A percentile compares a stretch with the other conserved stretches of the same genome.
These are phyloP conservation scores for Gentiana straminea DNA, from an alignment of 257 asterid species.

Conservation along the genomic window DNA sequence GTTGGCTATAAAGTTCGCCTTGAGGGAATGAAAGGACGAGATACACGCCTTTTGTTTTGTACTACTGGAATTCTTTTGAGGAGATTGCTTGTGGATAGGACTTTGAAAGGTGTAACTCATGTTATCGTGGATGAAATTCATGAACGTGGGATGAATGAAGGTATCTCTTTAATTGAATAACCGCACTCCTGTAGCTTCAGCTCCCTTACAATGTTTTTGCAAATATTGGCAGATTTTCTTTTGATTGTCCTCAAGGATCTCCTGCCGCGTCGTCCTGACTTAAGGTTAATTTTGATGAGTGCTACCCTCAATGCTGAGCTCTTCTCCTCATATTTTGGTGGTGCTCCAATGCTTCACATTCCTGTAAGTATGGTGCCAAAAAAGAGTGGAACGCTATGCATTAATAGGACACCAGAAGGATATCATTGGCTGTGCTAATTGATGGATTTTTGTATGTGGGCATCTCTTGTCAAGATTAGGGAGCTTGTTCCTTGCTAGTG, in stretches of 20 bases:
- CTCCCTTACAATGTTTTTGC: slow-evolving; percentile 19
- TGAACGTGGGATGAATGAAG: slow-evolving; percentile 98
- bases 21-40: slow-evolving; percentile 92
- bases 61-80: slow-evolving; percentile 82
- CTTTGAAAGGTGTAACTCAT: slow-evolving; percentile 75
- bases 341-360: slow-evolving; percentile 79
- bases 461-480: neutral
- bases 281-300: slow-evolving; percentile 82
- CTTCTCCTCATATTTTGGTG: slow-evolving; percentile 75
- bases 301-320: slow-evolving; percentile 92
- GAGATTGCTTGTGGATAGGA: slow-evolving; percentile 79
- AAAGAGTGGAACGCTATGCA: neutral
- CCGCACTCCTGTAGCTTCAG: slow-evolving; percentile 9
- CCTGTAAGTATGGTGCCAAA: slow-evolving; percentile 45
- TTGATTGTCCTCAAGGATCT: slow-evolving; percentile 86
- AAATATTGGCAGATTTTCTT: slow-evolving; percentile 67
- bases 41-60: slow-evolving; percentile 86
- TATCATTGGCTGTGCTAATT: neutral
- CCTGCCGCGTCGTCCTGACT: slow-evolving; percentile 79
- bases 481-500: neutral
- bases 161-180: slow-evolving; percentile 22
- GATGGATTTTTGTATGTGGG: neutral
- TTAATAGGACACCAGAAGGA: too few species aligned
- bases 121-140: slow-evolving; percentile 92
- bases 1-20: slow-evolving; percentile 95